Conservation (phyloP, 208 protist genomes). For the Trypanosoma scelopori region DNA sequence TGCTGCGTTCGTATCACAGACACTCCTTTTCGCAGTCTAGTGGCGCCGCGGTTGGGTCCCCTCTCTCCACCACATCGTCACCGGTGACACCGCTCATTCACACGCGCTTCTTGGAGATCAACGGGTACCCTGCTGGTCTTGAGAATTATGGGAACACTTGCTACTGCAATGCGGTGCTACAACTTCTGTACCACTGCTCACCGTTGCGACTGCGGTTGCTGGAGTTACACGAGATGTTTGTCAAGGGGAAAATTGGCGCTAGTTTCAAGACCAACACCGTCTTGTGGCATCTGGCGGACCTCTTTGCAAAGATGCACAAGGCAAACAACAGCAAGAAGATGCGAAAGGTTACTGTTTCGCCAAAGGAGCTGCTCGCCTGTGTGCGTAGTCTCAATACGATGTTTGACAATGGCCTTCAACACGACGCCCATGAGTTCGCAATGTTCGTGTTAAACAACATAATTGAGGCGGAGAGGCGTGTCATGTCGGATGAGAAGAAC, state of each 20-base stretch:
- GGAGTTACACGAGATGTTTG: slow-evolving; percentile 69
- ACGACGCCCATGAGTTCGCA: slow-evolving; percentile 91
- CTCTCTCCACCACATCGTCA: slow-evolving; percentile 30
- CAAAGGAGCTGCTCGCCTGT: slow-evolving; percentile 44
- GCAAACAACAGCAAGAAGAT: slow-evolving; percentile 69
- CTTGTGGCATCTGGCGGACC: slow-evolving; percentile 55
- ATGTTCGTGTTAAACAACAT: slow-evolving; percentile 89
- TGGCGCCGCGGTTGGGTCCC: slow-evolving; percentile 5
- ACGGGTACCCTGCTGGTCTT: slow-evolving; percentile 69
- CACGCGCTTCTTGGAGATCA: slow-evolving; percentile 73
- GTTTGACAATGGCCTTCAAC: slow-evolving; percentile 83
- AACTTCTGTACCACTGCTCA: slow-evolving; percentile 90
- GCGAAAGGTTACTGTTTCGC: slow-evolving; percentile 37
- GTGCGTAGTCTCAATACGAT: slow-evolving; percentile 52
- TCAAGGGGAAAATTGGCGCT: slow-evolving; percentile 42
- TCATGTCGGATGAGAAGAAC: slow-evolving; percentile 69
- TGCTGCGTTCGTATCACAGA: slow-evolving; percentile 70
- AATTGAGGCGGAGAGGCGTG: slow-evolving; percentile 70
- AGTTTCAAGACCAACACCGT: slow-evolving; percentile 71
- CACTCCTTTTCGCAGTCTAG: slow-evolving; percentile 50
- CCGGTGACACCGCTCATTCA: slow-evolving; percentile 33
- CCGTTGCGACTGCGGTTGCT: slow-evolving; percentile 78
- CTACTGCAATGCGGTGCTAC: slow-evolving; percentile 89
- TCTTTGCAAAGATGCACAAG: slow-evolving; percentile 87
- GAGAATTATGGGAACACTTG: slow-evolving; percentile 93